Evolutionary conservation across 176 grass and related monocot genomes (phyloP).

Genomic region (Aegilops tauschii): DNA sequence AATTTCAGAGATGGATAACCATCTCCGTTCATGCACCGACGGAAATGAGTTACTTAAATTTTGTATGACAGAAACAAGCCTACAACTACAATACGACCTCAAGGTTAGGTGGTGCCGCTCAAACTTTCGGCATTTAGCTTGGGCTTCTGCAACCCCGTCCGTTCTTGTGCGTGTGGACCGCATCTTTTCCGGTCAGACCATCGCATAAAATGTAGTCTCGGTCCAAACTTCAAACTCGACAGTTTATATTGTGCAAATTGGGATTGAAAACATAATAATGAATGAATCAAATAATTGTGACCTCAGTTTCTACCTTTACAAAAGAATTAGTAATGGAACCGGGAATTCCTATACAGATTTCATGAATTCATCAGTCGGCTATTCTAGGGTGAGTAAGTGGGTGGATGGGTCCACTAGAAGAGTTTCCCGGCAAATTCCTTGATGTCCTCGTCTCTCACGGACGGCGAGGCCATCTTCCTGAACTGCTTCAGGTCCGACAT

Average conservation of each 20-base stretch:
- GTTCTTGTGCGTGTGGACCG: neutral
- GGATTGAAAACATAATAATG: neutral
- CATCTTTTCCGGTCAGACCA: neutral
- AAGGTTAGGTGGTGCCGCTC: neutral
- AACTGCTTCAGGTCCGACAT: constrained; percentile 36
- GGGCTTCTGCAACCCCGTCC: neutral
- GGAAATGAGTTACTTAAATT: no score
- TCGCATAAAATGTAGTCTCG: neutral
- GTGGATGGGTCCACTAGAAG: neutral
- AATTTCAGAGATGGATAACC: no score
- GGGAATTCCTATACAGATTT: neutral
- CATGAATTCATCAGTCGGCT: neutral
- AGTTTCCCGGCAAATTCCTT: constrained; percentile 10
- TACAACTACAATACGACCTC: no score
- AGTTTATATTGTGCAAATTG: neutral
- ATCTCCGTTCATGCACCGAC: no score
- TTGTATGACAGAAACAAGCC: no score
- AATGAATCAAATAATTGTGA: neutral
- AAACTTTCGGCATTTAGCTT: neutral
- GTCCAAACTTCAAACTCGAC: neutral
- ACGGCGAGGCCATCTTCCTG: constrained; percentile 28
- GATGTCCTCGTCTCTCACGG: constrained; percentile 31
- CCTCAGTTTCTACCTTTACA: neutral
- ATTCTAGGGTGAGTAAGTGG: neutral
- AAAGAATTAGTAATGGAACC: neutral